Evolutionary conservation across 2,329 filamentous ascomycete species (phyloP), one percentile per base, ranked within the genome.

Genomic region (Microsporum canis): DNA sequence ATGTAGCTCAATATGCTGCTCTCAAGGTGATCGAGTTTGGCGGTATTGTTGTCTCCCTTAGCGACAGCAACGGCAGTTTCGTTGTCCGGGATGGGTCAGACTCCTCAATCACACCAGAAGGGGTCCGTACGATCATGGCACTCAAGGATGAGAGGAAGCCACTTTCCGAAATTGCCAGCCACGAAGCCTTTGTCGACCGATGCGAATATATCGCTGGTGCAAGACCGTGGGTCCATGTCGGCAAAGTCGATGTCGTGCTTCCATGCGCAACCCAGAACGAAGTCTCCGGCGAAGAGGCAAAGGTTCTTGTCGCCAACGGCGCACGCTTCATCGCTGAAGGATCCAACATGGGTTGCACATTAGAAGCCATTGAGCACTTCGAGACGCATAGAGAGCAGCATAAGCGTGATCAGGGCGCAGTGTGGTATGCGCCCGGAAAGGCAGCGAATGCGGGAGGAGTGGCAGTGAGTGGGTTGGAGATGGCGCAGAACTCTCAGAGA

Each of bases 301-400:
- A 89, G 79, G 85, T 83, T 17, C 84, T 97, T 51, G 84, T 96
- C 63, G 82, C 82, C 57, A 83, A 82, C 63, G 92, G 92, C 67
- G 83, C 82, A 72, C 84, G 87, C 74, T 95, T 90, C 80, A 87
- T 97, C 67, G 94, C 94, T 62, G 94, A 99, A 80, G 94, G 94
- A 61, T 94, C 88, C 78, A 97, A 97, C 85, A 97, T 99, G 94
- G 94, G 94, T 66, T 96, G 91, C 82, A 96, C 91, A 38, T 90
- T 94, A 78, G 91, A 88, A 66, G 92, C 92, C 68, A 96, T 99
- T 71, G 88, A 96, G 71, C 80, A 90, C 66, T 97, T 97, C 75
- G 83, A 81, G 17, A 80, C 86, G 70, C 84, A 91, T 68, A 84
- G 81, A 70, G 75, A 80, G 73, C 67, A 69, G 57, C 53, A 64